Evolutionary conservation across 352 stramenopile genomes (phyloP).

Genomic region (Phytopythium mirpurense): DNA sequence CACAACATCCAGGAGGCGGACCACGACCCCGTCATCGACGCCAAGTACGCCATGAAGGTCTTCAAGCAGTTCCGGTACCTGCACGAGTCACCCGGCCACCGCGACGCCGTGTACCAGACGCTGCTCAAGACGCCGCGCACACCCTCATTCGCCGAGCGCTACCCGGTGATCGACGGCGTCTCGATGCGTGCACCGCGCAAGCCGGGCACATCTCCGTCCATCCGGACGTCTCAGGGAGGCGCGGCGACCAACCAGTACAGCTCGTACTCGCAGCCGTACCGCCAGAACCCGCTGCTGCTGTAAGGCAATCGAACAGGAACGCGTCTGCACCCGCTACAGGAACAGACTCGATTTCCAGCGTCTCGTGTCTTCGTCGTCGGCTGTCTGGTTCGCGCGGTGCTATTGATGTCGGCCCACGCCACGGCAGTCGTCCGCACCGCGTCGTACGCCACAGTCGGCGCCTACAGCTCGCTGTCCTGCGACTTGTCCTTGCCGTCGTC

Average conservation of each 20-base stretch:
- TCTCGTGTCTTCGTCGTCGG: conserved; percentile 11
- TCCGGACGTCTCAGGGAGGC: conserved; percentile 19
- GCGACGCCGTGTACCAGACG: conserved; percentile 77
- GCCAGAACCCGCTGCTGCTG: conserved; percentile 7
- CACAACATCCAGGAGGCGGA: conserved; percentile 81
- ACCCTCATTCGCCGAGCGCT: conserved; percentile 77
- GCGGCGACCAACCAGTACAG: conserved; percentile 4
- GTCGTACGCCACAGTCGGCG: too few species aligned
- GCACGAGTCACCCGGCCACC: conserved; percentile 68
- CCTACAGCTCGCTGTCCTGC: conserved; percentile 57
- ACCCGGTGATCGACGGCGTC: conserved; percentile 80
- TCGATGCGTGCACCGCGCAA: conserved; percentile 70
- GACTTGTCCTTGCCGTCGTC: conserved; percentile 28
- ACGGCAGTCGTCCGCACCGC: too few species aligned
- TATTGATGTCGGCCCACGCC: conserved; percentile 30
- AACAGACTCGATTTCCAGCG: too few species aligned
- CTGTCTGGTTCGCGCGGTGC: neutral
- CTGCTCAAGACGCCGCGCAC: conserved; percentile 77
- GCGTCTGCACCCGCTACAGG: conserved; percentile 1
- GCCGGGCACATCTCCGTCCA: conserved; percentile 35
- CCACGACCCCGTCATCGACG: conserved; percentile 83
- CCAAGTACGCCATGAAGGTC: conserved; percentile 87
- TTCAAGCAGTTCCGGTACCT: conserved; percentile 84
- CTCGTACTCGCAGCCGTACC: conserved; percentile 7
- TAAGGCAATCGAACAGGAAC: conserved; percentile 4